Conservation (phyloP, 2,329 filamentous ascomycete species). For the Diatrype stigma region DNA sequence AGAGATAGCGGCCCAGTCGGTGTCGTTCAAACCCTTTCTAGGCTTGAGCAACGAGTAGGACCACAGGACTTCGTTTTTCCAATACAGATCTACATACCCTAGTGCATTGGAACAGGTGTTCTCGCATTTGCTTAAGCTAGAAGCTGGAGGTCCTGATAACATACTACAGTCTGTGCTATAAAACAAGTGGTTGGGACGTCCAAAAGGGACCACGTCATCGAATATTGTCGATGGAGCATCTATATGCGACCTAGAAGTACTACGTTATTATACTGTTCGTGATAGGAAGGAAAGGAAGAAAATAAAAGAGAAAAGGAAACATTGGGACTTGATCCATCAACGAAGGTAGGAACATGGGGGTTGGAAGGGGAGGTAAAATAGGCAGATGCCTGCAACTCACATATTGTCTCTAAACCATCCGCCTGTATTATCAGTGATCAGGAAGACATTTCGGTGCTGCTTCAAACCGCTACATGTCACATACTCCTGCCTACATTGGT, state of each 20-base stretch:
- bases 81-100: too few relatives aligned
- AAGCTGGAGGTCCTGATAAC: slow-evolving; percentile 2
- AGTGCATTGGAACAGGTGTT: not conserved
- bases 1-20: too few relatives aligned
- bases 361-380: too few relatives aligned
- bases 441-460: slow-evolving; percentile 7
- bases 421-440: slow-evolving; percentile 11
- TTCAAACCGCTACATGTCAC: slow-evolving; percentile 10
- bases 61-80: not conserved
- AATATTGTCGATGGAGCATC: slow-evolving; percentile 8
- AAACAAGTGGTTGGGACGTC: slow-evolving; percentile 15
- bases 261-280: too few relatives aligned
- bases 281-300: too few relatives aligned
- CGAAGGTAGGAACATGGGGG: too few relatives aligned
- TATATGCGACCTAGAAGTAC: too few relatives aligned
- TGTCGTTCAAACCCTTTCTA: too few relatives aligned
- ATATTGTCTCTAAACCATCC: slow-evolving; percentile 18
- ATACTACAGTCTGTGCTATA: slow-evolving; percentile 13
- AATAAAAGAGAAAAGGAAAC: too few relatives aligned
- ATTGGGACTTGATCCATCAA: too few relatives aligned
- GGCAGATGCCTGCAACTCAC: slow-evolving; percentile 8
- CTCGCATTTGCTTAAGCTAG: not conserved
- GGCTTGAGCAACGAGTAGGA: not conserved
- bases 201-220: slow-evolving; percentile 13
- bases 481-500: slow-evolving; percentile 11